Conservation (phyloP, 148 eudicot genomes). For the Fagopyrum homotropicum region DNA sequence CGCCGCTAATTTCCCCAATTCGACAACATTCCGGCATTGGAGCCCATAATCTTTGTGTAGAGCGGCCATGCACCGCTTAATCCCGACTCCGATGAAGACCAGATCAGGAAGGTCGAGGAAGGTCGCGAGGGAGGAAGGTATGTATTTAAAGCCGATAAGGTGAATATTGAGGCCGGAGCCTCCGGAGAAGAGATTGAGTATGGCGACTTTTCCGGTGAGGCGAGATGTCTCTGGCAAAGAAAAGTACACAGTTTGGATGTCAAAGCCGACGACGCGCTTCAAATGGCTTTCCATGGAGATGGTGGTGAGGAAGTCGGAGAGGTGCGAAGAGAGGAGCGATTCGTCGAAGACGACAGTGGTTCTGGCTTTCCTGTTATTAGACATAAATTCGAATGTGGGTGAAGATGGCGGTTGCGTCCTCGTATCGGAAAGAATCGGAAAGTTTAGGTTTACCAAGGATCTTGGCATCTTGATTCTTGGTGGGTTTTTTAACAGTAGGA, state of each 20-base stretch:
- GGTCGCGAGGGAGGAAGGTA: no score
- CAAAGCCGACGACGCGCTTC: conserved; percentile 14
- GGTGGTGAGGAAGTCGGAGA: not conserved
- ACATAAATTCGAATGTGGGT: no score
- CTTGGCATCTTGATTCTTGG: no score
- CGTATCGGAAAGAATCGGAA: no score
- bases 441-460: no score
- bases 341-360: conserved; percentile 5
- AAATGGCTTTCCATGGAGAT: not conserved
- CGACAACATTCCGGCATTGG: conserved; percentile 14
- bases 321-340: conserved; percentile 8
- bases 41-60: conserved; percentile 20
- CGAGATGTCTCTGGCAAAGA: not conserved
- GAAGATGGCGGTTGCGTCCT: no score
- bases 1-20: conserved; percentile 9
- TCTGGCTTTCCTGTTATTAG: not conserved
- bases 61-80: conserved; percentile 10
- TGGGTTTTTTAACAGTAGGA: no score
- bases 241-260: not conserved
- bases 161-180: no score
- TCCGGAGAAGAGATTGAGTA: conserved; percentile 14
- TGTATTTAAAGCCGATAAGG: no score
- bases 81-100: conserved; percentile 13
- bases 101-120: no score
- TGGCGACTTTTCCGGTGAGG: conserved; percentile 6